Evolutionary conservation across 495 filamentous ascomycete genomes (phyloP), one percentile per base, ranked within the genome.

Genomic region (Beverwykella pulmonaria): DNA sequence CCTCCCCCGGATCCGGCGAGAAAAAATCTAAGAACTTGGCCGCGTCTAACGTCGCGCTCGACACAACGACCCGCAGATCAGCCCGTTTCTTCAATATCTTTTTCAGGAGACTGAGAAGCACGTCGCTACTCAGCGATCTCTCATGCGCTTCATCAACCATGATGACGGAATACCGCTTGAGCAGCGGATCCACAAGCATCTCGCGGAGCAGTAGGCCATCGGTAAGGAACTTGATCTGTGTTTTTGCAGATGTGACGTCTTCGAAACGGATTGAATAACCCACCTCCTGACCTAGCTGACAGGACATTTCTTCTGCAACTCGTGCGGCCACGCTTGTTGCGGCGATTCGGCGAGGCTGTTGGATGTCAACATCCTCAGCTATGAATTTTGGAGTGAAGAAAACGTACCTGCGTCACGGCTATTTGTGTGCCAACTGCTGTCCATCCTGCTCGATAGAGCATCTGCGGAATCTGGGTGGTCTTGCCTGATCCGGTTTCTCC

Each of bases 101-200:
- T 79, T 97, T 98, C 44, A 99, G 74, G n/a, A 97, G 80, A 0
- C 94, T 93, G 39, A 99, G 85, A 5, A 99, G 83, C 39, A 99
- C 86, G 71, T 99, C 94, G 7, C 93, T 93, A 77, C 93, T 96
- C 60, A 99, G 83, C 63, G 92, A 96, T 57, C 95, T 86, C 76
- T 99, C 94, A 77, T 99, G 94, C 27, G 95, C 95, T 75, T 99
- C 94, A 73, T 99, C 94, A 23, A 99, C 89, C 93, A 98, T 99
- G 71, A 99, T 91, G 34, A 98, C 90, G 7, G 92, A 96, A 75
- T 99, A 99, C 6, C 92, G 86, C 30, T 91, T 94, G 19, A 99
- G 79, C 15, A 97, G 81, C 61, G 94, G 94, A 76, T 98, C 95
- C 20, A 96, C 91, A 14, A 99, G 82, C 20, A 92, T 92, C 79